Evolutionary conservation across 108 stramenopile species (phyloP).

Genomic region (Cyclostephanos tholiformis): DNA sequence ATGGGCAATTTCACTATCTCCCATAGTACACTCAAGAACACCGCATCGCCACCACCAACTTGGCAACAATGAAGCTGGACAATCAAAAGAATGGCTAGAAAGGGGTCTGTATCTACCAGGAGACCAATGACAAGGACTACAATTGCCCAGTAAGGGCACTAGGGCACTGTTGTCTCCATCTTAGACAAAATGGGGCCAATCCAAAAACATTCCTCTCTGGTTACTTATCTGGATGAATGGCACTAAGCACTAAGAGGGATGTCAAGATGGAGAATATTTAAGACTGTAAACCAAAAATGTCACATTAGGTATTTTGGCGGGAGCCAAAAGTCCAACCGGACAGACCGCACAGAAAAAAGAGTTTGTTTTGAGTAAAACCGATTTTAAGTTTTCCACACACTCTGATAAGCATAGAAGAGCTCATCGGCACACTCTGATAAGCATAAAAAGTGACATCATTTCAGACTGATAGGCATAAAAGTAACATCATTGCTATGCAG

Average conservation of each 20-base stretch:
- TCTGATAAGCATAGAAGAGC: too few species aligned
- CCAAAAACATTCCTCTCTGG: not conserved
- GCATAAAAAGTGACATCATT: too few species aligned
- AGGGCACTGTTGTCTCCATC: not conserved
- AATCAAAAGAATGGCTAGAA: conserved; percentile 19
- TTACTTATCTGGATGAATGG: too few species aligned
- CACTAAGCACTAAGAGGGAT: not conserved
- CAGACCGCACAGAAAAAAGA: too few species aligned
- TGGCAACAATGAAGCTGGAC: not conserved
- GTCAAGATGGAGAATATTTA: conserved; percentile 1
- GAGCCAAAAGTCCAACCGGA: too few species aligned
- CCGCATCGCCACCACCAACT: not conserved
- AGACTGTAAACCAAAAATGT: too few species aligned
- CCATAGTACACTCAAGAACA: not conserved
- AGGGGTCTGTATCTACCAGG: conserved; percentile 10
- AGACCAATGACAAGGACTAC: conserved; percentile 1
- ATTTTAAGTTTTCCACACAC: too few species aligned
- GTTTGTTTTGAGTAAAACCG: too few species aligned
- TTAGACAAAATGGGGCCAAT: not conserved
- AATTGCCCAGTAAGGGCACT: conserved; percentile 4
- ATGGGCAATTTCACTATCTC: not conserved
- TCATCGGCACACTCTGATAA: too few species aligned
- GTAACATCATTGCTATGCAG: too few species aligned
- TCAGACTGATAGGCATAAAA: too few species aligned
- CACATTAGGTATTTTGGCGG: too few species aligned